A percentile compares a stretch with the other conserved stretches of the same genome.
Conservation (phyloP, 495 filamentous ascomycete species). For the Amniculicola lignicola region DNA sequence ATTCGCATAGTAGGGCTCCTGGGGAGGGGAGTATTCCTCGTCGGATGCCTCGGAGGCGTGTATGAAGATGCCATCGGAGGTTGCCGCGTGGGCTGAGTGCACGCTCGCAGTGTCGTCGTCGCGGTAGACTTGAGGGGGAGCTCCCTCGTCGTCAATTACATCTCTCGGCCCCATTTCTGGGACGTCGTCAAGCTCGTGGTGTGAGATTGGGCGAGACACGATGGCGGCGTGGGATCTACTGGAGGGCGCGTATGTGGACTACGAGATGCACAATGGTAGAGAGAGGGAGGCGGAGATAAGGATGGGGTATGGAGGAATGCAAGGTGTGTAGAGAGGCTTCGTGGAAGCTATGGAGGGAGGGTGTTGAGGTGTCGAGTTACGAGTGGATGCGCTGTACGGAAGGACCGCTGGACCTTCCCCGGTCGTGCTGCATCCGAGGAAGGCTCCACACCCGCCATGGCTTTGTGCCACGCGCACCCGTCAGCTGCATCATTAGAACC, state of each 20-base stretch:
- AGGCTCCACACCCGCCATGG: no score
- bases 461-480: no score
- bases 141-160: constrained; percentile 17
- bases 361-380: no score
- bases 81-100: constrained; percentile 13
- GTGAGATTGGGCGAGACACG: constrained; percentile 20
- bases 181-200: constrained; percentile 28
- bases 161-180: constrained; percentile 15
- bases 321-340: background rate
- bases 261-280: background rate
- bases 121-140: constrained; percentile 27
- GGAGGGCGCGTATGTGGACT: background rate
- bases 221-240: constrained; percentile 8
- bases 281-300: background rate
- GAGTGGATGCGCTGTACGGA: no score
- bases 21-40: constrained; percentile 24
- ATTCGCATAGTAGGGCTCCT: constrained; percentile 22
- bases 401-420: no score
- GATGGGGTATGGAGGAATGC: background rate
- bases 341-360: no score
- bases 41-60: constrained; percentile 31
- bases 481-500: no score
- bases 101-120: constrained; percentile 27
- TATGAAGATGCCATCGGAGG: constrained; percentile 27
- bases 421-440: no score